Evolutionary conservation across 2,329 filamentous ascomycete species (phyloP).

Genomic region (Knufia fluminis): DNA sequence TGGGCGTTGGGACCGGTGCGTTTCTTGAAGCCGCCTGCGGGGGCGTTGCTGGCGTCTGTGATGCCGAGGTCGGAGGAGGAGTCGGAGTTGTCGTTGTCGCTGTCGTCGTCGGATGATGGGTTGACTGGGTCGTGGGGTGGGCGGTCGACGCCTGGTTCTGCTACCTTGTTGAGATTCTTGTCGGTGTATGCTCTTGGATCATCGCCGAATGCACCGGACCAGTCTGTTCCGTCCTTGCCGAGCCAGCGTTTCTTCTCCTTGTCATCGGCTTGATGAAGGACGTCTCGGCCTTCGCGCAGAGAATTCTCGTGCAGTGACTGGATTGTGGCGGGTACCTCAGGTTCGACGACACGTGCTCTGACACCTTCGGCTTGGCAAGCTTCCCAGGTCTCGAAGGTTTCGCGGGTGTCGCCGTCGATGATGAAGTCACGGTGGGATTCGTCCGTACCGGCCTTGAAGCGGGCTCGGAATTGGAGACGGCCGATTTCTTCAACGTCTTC

Average conservation of each 20-base stretch:
- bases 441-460: slow-evolving; percentile 86
- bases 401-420: slow-evolving; percentile 75
- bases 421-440: slow-evolving; percentile 76
- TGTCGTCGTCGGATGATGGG: slow-evolving; percentile 34
- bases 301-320: slow-evolving; percentile 74
- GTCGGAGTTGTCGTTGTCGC: slow-evolving; percentile 23
- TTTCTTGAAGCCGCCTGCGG: slow-evolving; percentile 21
- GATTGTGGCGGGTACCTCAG: slow-evolving; percentile 63
- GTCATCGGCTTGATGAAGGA: slow-evolving; percentile 62
- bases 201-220: slow-evolving; percentile 75
- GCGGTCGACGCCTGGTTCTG: slow-evolving; percentile 46
- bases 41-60: slow-evolving; percentile 41
- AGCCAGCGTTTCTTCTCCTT: slow-evolving; percentile 73
- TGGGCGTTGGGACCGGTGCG: slow-evolving; percentile 25
- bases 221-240: slow-evolving; percentile 69
- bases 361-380: slow-evolving; percentile 84
- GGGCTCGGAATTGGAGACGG: slow-evolving; percentile 66
- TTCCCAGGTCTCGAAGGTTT: slow-evolving; percentile 93
- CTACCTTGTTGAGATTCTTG: slow-evolving; percentile 42
- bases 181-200: slow-evolving; percentile 58
- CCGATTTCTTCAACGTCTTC: slow-evolving; percentile 70
- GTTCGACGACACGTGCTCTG: slow-evolving; percentile 57
- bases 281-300: slow-evolving; percentile 67
- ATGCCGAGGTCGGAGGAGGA: slow-evolving; percentile 48
- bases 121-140: slow-evolving; percentile 45